phyloP scores from a whole-genome alignment of 2,329 filamentous ascomycete species.

The Clonostachys solani region DNA sequence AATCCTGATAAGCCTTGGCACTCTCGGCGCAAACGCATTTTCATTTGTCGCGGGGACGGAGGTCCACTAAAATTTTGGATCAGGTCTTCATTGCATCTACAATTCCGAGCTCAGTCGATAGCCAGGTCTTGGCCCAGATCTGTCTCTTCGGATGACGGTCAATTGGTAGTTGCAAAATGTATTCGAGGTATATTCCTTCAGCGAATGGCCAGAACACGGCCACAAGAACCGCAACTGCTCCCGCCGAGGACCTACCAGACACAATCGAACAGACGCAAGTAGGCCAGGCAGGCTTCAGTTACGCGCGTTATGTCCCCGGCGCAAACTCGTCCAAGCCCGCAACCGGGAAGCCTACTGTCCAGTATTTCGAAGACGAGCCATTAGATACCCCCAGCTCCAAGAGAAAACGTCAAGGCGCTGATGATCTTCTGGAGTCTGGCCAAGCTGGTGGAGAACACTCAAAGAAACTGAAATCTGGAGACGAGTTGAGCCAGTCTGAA shows the following conservation, averaged over 20 bases:
- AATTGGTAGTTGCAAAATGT: conserved; percentile 17
- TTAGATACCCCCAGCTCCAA: too few species aligned
- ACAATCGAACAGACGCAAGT: conserved; percentile 5
- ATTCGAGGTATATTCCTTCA: conserved; percentile 37
- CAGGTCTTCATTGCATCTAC: too few species aligned
- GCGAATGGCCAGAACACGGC: conserved; percentile 10
- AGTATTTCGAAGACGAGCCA: neutral
- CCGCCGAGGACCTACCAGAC: conserved; percentile 2
- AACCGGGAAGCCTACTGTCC: neutral
- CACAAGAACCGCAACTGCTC: neutral
- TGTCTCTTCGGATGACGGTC: too few species aligned
- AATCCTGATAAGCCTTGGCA: too few species aligned
- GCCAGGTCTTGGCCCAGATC: neutral
- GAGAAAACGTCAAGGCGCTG: too few species aligned
- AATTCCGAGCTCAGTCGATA: too few species aligned
- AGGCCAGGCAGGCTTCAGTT: conserved; percentile 16
- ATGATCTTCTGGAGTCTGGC: too few species aligned
- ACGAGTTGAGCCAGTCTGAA: conserved; percentile 3
- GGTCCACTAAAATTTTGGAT: too few species aligned
- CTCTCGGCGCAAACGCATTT: too few species aligned
- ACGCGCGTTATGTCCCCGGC: conserved; percentile 36
- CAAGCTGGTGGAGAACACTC: too few species aligned
- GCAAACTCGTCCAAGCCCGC: conserved; percentile 10
- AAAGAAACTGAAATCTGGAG: conserved; percentile 8
- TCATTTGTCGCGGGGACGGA: too few species aligned